Base-by-base conservation (phyloP, 1,139 yeast species). In the Yamadazyma pseudoaaseri region DNA sequence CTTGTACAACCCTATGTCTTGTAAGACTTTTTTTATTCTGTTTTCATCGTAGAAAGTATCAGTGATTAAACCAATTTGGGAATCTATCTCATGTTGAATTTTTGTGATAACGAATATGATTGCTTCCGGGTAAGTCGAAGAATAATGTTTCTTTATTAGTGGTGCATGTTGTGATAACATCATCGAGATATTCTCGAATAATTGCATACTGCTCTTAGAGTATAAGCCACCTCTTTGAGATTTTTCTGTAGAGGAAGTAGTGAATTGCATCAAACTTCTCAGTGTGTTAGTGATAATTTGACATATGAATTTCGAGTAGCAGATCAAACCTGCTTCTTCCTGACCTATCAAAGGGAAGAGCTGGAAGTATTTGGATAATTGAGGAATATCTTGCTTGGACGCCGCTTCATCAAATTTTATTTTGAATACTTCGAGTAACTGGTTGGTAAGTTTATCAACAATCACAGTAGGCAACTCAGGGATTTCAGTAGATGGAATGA, bases 401-500 rank as follows among this genome's bases (percentile, higher is more conserved):
- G 96, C 85, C 1, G 97, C 96, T 25, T 69, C 70, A 29, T 70
- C 70, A 56, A 92, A 92, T 45, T 80, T 81, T 3, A 65, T 53
- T 30, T 72, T 60, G 51, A 89, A 89, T 2, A 79, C 61, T 2
- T 56, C 56, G 2, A 78, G 79, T 38, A 90, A 65, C 28, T 78
- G 70, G 1, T 62, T 62, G 4, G 78, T 72, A 76, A 95, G 86
- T 12, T 65, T 66, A 1, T 61, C 54, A 1, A 92, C 52, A 0
- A 85, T 64, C 1, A 62, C 71, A 10, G 60, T 56, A 0, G 98
- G 97, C 34, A 74, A 64, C 36, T 86, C 95, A 0, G 97, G 96
- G n/a, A 89, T 72, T 35, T 86, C 95, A 6, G 86, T 70, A 0
- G 95, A 80, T 0, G 99, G 98, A n/a, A 92, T 92, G 49, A 86